These are phyloP conservation scores for Salmacisia buchloeana DNA, from an alignment of 1,284 basidiomycete genomes.

Conservation along the genomic window DNA sequence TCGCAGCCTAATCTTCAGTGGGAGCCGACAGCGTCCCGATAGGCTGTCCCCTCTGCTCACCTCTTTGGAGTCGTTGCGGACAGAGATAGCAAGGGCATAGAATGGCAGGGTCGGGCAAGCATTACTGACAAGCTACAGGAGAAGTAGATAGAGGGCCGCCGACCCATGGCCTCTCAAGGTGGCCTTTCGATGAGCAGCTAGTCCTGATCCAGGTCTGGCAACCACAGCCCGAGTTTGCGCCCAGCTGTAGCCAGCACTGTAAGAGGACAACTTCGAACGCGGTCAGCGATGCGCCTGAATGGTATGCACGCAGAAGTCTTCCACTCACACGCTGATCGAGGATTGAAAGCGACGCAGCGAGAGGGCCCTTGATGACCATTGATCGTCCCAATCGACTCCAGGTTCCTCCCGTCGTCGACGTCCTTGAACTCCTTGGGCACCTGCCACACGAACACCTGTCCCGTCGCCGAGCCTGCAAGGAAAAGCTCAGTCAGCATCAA, in stretches of 20 bases:
- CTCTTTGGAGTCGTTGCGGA: too few relatives aligned
- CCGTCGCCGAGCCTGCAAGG: slow-evolving; percentile 14
- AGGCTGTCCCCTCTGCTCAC: too few relatives aligned
- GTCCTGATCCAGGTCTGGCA: slow-evolving; percentile 26
- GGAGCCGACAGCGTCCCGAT: too few relatives aligned
- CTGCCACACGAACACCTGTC: slow-evolving; percentile 24
- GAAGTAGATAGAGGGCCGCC: too few relatives aligned
- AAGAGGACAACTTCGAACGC: too few relatives aligned
- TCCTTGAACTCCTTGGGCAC: slow-evolving; percentile 21
- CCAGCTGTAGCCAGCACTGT: slow-evolving; percentile 40
- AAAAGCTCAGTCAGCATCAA: background rate
- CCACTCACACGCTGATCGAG: slow-evolving; percentile 37
- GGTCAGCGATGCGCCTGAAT: too few relatives aligned
- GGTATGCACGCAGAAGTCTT: too few relatives aligned
- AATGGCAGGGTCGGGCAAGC: too few relatives aligned
- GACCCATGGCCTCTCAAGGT: too few relatives aligned
- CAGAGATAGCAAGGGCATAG: too few relatives aligned
- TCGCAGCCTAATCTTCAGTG: too few relatives aligned
- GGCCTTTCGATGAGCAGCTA: background rate
- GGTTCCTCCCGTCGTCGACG: slow-evolving; percentile 12
- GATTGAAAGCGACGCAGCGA: slow-evolving; percentile 42
- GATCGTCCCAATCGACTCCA: slow-evolving; percentile 18
- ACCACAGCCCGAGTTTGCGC: slow-evolving; percentile 40
- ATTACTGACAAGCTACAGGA: too few relatives aligned
- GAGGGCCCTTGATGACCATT: slow-evolving; percentile 30